Evolutionary conservation across 176 grass and related monocot genomes (phyloP).

Genomic region (Eleusine coracana): DNA sequence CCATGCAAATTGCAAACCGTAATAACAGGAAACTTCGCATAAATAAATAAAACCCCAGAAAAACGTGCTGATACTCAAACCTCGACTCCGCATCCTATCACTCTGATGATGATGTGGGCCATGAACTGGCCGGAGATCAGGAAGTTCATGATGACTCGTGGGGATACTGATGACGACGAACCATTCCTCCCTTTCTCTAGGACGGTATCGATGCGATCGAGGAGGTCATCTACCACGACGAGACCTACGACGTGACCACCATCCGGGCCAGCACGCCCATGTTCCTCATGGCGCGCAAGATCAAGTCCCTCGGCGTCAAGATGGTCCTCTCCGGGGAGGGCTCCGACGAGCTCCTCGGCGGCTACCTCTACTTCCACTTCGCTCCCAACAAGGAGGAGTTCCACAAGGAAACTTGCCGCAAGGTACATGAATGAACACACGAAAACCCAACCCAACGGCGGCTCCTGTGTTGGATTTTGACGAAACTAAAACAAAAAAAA

Average conservation of each 20-base stretch:
- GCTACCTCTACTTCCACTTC: constrained; percentile 99
- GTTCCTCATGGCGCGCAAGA: constrained; percentile 98
- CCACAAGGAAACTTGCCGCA: constrained; percentile 91
- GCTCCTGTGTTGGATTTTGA: background rate
- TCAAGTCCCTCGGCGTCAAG: constrained; percentile 93
- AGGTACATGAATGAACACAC: constrained; percentile 38
- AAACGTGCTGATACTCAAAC: too few relatives aligned
- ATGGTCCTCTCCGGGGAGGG: constrained; percentile 99
- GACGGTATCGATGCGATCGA: constrained; percentile 98
- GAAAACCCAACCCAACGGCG: too few relatives aligned
- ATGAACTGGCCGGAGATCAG: too few relatives aligned
- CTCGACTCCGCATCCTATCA: too few relatives aligned
- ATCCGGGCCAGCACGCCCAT: constrained; percentile 96
- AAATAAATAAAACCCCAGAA: too few relatives aligned
- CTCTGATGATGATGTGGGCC: too few relatives aligned
- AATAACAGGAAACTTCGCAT: background rate
- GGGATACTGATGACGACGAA: constrained; percentile 16
- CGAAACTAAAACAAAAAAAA: background rate
- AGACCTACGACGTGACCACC: constrained; percentile 93
- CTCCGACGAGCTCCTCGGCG: constrained; percentile 91
- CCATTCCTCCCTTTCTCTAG: constrained; percentile 24
- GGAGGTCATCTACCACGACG: constrained; percentile 93
- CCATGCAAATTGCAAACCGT: background rate
- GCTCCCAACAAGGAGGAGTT: constrained; percentile 96
- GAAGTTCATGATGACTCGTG: background rate